Evolutionary conservation across 148 eudicot species (phyloP), one percentile per base, ranked within the genome.

Genomic region (Polygonum aviculare): DNA sequence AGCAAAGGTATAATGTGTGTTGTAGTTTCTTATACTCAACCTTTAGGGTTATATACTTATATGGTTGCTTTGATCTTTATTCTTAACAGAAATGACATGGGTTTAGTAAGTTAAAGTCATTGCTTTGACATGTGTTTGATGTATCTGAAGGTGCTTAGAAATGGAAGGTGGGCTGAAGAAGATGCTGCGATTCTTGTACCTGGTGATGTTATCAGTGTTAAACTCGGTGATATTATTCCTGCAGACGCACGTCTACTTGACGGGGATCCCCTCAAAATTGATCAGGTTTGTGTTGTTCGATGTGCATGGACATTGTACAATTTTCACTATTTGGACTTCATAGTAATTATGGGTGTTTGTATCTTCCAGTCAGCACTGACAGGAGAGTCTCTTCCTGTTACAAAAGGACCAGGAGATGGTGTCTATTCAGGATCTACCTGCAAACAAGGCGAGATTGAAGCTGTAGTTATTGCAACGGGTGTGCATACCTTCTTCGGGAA

Each of bases 211-310:
- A 80, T 96, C 65, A 96, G 99, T 71, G 81, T 96, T 47, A 96
- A 96, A 78, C 91, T 96, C 2, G 99, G 99, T 69, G 99, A 96
- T 82, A 96, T 96, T 18, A 76, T 96, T 83, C 97, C 99, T 1
- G 99, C 99, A 2, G 99, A 93, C 81, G 94, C 99, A 82, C 97
- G 99, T 75, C 92, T 96, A 52, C 91, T 93, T 75, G 99, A 96
- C 0, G 99, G 99, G 7, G 99, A 96, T 85, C 99, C 99, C 40
- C 81, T 95, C 60, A 95, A 95, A 87, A 95, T 95, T 78, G 99
- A 95, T 63, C 99, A 95, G 88, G 99, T 92, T 55, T 63, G 82
- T 48, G 72, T 67, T 6, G 38, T 10, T 67, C 36, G 19, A 36
- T 67, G n/a, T 67, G 72, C 36, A 67, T 38, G 5, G 45, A 22